Evolutionary conservation across 176 grass and related monocot genomes (phyloP).

Genomic region (Musa troglodytarum): DNA sequence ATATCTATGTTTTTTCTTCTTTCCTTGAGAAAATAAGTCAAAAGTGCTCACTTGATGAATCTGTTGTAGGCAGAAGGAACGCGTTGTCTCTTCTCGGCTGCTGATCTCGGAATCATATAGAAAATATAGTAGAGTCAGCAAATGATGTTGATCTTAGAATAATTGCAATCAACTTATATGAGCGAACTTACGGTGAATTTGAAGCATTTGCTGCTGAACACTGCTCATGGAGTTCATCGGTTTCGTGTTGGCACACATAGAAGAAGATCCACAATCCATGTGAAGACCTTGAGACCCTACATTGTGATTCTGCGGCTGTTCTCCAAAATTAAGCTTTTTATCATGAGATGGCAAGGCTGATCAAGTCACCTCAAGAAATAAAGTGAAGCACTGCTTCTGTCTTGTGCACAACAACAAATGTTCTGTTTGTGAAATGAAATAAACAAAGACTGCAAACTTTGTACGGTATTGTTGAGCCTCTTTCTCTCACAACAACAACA

Average conservation of each 20-base stretch:
- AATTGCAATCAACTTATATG: neutral
- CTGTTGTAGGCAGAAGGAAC: constrained; percentile 65
- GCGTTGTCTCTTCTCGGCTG: constrained; percentile 44
- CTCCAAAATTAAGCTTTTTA: constrained; percentile 3
- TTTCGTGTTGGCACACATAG: constrained; percentile 28
- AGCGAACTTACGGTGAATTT: constrained; percentile 35
- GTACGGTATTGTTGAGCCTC: no score
- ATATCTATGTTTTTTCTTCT: no score
- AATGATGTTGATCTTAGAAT: neutral
- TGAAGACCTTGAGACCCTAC: constrained; percentile 21
- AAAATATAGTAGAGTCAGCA: neutral
- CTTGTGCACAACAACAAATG: no score
- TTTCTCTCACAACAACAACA: no score
- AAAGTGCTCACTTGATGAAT: constrained; percentile 62
- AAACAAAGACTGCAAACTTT: no score
- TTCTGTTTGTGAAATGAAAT: no score
- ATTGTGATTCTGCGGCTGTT: constrained; percentile 38
- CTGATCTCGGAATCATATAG: constrained; percentile 9
- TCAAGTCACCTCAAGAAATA: constrained; percentile 23
- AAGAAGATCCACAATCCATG: constrained; percentile 40
- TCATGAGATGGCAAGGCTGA: neutral
- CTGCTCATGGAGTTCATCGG: constrained; percentile 29
- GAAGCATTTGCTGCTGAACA: constrained; percentile 33
- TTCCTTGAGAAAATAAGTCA: neutral
- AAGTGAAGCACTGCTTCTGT: neutral